A percentile compares a stretch with the other conserved stretches of the same genome.
Evolutionary conservation across 305 asterid species (phyloP).

Genomic region (Fraxinus xanthoxyloides): DNA sequence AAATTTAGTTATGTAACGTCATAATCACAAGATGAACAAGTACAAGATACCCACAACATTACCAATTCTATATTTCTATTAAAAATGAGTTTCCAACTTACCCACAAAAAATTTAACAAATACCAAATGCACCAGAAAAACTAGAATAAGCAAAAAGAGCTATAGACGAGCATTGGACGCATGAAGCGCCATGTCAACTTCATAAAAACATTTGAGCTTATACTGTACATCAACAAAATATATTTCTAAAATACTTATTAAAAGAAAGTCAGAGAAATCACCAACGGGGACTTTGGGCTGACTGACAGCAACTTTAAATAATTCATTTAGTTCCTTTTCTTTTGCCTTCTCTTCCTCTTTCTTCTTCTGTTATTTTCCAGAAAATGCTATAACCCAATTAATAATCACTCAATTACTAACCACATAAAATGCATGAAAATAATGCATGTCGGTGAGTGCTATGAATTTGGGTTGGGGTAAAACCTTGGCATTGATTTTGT

Average conservation of each 20-base stretch:
- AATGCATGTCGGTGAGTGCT: not conserved
- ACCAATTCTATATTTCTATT: not conserved
- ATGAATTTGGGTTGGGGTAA: not conserved
- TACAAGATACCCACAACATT: not conserved
- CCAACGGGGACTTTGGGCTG: conserved; percentile 97
- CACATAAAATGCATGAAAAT: not conserved
- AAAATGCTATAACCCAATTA: not conserved
- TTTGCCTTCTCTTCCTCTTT: conserved; percentile 88
- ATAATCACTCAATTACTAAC: not conserved
- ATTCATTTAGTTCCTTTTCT: conserved; percentile 82
- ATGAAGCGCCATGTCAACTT: not conserved
- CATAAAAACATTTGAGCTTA: not conserved
- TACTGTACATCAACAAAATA: not conserved
- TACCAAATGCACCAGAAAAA: not conserved
- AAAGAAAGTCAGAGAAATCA: conserved; percentile 25
- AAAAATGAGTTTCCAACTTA: not conserved
- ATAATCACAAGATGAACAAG: not conserved
- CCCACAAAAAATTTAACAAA: not conserved
- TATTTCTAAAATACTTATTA: not conserved
- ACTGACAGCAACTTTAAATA: conserved; percentile 79
- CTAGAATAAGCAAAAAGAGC: not conserved
- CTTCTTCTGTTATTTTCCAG: conserved; percentile 64
- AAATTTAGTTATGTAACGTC: not conserved
- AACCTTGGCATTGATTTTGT: conserved; percentile 72
- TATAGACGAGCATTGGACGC: not conserved